phyloP scores from a whole-genome alignment of 805 yeast species.

The Candida montana region DNA sequence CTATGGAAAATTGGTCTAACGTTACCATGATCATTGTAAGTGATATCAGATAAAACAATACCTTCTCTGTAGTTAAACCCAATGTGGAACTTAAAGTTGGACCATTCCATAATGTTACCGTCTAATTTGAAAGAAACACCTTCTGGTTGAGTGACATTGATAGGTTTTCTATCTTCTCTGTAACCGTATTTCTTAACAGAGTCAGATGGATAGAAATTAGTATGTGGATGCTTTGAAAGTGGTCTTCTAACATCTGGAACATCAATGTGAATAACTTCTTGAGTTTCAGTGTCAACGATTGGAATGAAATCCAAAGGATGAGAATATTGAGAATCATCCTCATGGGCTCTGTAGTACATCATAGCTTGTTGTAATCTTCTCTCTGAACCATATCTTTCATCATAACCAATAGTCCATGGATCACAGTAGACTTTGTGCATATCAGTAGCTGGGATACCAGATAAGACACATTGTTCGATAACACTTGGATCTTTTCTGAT shows the following conservation, averaged over 20 bases:
- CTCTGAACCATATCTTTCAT: conserved; percentile 73
- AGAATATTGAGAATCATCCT: conserved; percentile 67
- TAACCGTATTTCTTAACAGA: conserved; percentile 56
- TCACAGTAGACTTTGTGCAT: conserved; percentile 53
- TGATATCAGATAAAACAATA: conserved; percentile 67
- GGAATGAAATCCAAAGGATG: conserved; percentile 79
- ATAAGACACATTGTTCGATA: conserved; percentile 63
- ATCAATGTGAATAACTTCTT: conserved; percentile 67
- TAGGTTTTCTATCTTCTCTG: conserved; percentile 62
- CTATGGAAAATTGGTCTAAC: conserved; percentile 74
- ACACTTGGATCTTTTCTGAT: conserved; percentile 68
- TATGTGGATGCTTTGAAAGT: conserved; percentile 59
- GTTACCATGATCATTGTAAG: conserved; percentile 71
- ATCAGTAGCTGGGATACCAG: conserved; percentile 55
- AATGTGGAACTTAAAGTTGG: conserved; percentile 70
- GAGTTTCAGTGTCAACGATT: conserved; percentile 67
- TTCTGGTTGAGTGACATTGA: conserved; percentile 70
- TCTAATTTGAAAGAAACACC: conserved; percentile 74
- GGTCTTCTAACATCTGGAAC: conserved; percentile 72
- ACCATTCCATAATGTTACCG: conserved; percentile 70
- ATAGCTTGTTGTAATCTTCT: conserved; percentile 76
- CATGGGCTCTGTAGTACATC: conserved; percentile 69
- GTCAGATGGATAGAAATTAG: conserved; percentile 66
- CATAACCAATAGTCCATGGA: conserved; percentile 68
- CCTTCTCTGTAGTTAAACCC: conserved; percentile 88